A percentile compares a stretch with the other conserved stretches of the same genome.
Evolutionary conservation across 371 early-diverging fungal species (phyloP).

Genomic region (Batkoa obscura): DNA sequence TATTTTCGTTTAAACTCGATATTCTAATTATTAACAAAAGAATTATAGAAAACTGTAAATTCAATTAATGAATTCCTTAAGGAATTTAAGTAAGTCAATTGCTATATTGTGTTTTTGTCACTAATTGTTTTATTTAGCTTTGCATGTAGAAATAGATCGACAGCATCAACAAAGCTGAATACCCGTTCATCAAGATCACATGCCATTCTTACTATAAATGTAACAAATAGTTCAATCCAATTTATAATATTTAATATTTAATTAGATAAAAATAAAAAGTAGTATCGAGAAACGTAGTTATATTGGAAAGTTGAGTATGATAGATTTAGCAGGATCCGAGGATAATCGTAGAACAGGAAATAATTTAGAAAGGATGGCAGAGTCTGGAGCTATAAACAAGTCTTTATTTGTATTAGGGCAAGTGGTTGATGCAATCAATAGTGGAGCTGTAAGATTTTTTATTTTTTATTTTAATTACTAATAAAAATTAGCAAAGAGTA

Average conservation of each 20-base stretch:
- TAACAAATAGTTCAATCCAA: constrained; percentile 3
- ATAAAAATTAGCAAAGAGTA: constrained; percentile 17
- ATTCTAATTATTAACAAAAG: neutral
- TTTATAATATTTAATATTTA: neutral
- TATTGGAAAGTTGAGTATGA: constrained; percentile 30
- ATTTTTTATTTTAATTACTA: neutral
- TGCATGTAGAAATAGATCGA: constrained; percentile 29
- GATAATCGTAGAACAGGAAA: constrained; percentile 55
- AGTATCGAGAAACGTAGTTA: constrained; percentile 8
- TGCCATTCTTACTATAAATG: constrained; percentile 26
- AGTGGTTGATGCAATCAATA: constrained; percentile 45
- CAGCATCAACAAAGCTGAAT: constrained; percentile 47
- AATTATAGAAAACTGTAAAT: constrained; percentile 13
- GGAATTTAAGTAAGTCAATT: constrained; percentile 16
- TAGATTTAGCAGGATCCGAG: constrained; percentile 61
- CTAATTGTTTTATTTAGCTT: constrained; percentile 4
- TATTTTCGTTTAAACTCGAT: neutral
- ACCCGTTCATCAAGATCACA: constrained; percentile 38
- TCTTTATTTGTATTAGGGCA: constrained; percentile 52
- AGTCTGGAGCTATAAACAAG: constrained; percentile 50
- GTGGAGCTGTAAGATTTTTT: constrained; percentile 17
- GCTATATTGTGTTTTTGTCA: neutral
- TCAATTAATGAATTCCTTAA: constrained; percentile 25
- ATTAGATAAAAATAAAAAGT: constrained; percentile 7
- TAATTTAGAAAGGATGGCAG: constrained; percentile 32